Conservation (phyloP, 257 asterid genomes). For the Ilex asprella region DNA sequence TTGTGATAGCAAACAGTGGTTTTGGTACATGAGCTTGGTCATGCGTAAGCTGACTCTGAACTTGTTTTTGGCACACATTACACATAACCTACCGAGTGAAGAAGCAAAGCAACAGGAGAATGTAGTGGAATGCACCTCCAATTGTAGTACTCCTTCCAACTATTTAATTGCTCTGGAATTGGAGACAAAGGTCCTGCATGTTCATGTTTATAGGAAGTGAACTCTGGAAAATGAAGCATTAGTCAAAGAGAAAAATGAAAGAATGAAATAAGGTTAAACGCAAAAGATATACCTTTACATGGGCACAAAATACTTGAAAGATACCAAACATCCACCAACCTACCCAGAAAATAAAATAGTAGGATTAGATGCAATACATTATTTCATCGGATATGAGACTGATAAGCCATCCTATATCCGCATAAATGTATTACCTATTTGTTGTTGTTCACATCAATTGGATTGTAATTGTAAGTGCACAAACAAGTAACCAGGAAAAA, state of each 20-base stretch:
- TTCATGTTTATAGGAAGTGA: conserved; percentile 12
- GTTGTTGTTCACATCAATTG: no score
- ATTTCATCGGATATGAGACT: no score
- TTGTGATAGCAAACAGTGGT: no score
- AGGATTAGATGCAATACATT: not conserved
- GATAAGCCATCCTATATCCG: no score
- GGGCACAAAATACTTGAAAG: conserved; percentile 58
- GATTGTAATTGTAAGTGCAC: no score
- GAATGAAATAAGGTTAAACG: not conserved
- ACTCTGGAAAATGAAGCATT: conserved; percentile 4
- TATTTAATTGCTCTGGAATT: conserved; percentile 24
- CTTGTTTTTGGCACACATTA: not conserved
- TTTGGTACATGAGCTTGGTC: no score
- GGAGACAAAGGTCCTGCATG: conserved; percentile 53
- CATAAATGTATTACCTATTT: no score
- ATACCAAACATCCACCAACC: conserved; percentile 50
- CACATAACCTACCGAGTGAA: conserved; percentile 75
- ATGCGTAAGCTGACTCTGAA: no score
- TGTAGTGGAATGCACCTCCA: conserved; percentile 82
- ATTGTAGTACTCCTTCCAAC: conserved; percentile 84
- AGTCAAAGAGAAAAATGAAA: not conserved
- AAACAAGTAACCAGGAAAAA: no score
- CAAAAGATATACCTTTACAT: conserved; percentile 56
- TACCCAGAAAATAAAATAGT: conserved; percentile 14
- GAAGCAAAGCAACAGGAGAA: conserved; percentile 88